Evolutionary conservation across 2,329 filamentous ascomycete species (phyloP), one percentile per base, ranked within the genome.

Genomic region (Sarocladiaceae sp.): DNA sequence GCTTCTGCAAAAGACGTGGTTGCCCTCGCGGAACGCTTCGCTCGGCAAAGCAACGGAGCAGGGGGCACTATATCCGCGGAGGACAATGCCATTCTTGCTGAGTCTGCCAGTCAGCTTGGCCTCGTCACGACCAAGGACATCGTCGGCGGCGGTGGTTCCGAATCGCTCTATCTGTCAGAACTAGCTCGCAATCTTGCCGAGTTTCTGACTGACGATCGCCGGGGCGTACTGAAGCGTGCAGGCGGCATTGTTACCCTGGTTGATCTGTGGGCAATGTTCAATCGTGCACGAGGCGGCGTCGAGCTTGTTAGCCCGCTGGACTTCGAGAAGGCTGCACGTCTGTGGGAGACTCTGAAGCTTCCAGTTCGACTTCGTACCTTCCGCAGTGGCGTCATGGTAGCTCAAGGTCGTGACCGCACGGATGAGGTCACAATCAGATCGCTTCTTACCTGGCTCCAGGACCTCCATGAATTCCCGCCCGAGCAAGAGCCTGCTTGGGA

Each of bases 1-100:
- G 90, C 92, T 3, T 97, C 93, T 3, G 94, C 94, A 4, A 97
- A 97, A 65, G 90, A 99, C 65, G 90, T 99, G 47, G 87, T 97
- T 49, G 90, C 91, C 4, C 83, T 99, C 37, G 94, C 94, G 1
- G 93, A 97, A 68, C 84, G 84, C 15, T 93, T 97, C 60, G 85
- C 90, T 2, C 77, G 83, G 12, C 87, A 92, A 62, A 73, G 73
- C 18, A 81, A 80, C 55, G 74, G 76, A 10, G 80, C 77, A 25
- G 79, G 77, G 17, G 81, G 79, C 20, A 79, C 76, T n/a, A 78
- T 74, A 13, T 82, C 78, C 5, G 78, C 82, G 0, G 90, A 94
- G 66, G 84, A 90, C 11, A 88, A 80, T 59, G 83, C 83, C 8
- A 74, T 96, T 2, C 77, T 95, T 8, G 89, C 87, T 1, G 87